Conservation (phyloP, 1,139 yeast genomes). For the Lodderomyces beijingensis region DNA sequence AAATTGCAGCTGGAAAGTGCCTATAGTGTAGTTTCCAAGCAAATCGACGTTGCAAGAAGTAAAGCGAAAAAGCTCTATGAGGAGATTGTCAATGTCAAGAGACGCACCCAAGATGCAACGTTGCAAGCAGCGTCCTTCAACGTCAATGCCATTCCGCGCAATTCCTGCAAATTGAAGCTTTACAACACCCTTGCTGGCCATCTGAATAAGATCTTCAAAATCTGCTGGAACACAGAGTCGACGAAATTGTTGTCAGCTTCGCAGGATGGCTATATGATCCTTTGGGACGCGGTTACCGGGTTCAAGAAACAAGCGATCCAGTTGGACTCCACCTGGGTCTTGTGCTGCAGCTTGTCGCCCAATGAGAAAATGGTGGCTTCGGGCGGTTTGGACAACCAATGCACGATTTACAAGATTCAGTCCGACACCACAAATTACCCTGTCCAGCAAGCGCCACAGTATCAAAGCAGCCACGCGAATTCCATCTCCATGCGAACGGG, state of each 20-base stretch:
- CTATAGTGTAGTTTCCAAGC: slow-evolving; percentile 4
- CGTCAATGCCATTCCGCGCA: slow-evolving; percentile 26
- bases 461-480: slow-evolving; percentile 2
- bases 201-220: slow-evolving; percentile 63
- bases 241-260: slow-evolving; percentile 63
- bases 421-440: slow-evolving; percentile 12
- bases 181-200: slow-evolving; percentile 62
- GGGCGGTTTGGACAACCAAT: slow-evolving; percentile 79
- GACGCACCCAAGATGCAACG: slow-evolving; percentile 42
- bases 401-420: slow-evolving; percentile 61
- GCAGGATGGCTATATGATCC: slow-evolving; percentile 80
- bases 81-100: slow-evolving; percentile 45
- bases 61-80: slow-evolving; percentile 46
- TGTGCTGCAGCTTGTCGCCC: slow-evolving; percentile 71
- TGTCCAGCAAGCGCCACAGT: slow-evolving; percentile 7
- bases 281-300: slow-evolving; percentile 82
- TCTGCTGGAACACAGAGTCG: slow-evolving; percentile 67
- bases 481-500: slow-evolving; percentile 16
- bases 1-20: neutral
- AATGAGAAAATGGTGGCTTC: slow-evolving; percentile 63
- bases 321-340: slow-evolving; percentile 72
- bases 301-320: slow-evolving; percentile 67
- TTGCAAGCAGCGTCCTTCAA: slow-evolving; percentile 35
- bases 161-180: slow-evolving; percentile 29
- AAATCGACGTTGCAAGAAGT: slow-evolving; percentile 34